Evolutionary conservation across 2,329 filamentous ascomycete genomes (phyloP).

Genomic region (Scolecobasidium constrictum): DNA sequence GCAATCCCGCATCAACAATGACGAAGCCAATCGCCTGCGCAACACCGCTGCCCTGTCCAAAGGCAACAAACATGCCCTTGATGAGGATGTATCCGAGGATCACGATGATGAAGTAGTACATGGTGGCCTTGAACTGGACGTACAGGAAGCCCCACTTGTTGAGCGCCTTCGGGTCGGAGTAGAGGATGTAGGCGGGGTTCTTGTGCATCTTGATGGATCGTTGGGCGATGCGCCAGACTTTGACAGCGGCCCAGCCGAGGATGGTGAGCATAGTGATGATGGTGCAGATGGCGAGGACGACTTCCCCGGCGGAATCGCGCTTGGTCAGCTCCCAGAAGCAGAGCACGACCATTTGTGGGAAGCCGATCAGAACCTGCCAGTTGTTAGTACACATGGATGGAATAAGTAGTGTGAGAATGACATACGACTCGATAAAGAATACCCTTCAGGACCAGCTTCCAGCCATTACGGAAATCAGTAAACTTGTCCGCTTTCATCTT

Average conservation of each 20-base stretch:
- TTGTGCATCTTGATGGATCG: conserved; percentile 86
- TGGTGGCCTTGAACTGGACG: conserved; percentile 89
- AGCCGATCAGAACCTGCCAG: conserved; percentile 64
- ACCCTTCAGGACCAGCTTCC: conserved; percentile 85
- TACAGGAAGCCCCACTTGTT: conserved; percentile 99
- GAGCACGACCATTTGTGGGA: conserved; percentile 80
- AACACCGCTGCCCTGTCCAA: conserved; percentile 59
- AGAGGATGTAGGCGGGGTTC: conserved; percentile 93
- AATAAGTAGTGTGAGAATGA: conserved; percentile 3
- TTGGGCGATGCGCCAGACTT: conserved; percentile 81
- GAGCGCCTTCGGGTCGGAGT: conserved; percentile 83
- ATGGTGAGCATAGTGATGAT: conserved; percentile 69
- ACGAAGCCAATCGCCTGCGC: conserved; percentile 75
- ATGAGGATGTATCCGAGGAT: conserved; percentile 67
- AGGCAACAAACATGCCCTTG: conserved; percentile 81
- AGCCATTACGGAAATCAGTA: conserved; percentile 86
- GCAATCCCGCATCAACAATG: conserved; percentile 66
- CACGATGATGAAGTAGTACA: conserved; percentile 89
- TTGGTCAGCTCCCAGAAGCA: conserved; percentile 90
- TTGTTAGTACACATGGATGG: conserved; percentile 12
- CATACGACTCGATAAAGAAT: conserved; percentile 73
- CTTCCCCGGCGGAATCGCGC: conserved; percentile 72
- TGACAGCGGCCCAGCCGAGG: conserved; percentile 75
- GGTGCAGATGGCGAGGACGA: conserved; percentile 83
- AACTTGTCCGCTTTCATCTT: conserved; percentile 82